Percentiles rank a stretch among this genome's conserved stretches.
phyloP scores from a whole-genome alignment of 1,284 basidiomycete species.

The Apiotrichum gracile region DNA sequence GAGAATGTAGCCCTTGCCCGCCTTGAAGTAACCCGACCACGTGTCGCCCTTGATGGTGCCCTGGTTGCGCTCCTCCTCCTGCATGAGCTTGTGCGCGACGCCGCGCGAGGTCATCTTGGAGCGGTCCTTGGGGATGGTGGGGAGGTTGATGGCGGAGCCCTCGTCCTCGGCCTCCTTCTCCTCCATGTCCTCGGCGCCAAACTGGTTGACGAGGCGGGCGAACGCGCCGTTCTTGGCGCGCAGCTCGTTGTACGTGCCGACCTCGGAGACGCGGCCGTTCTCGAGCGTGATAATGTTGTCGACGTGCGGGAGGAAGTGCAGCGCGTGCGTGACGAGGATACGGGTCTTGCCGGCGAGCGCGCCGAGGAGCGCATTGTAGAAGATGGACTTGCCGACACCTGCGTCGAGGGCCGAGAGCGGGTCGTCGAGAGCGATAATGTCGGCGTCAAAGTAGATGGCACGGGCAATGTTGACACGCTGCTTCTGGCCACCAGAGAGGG shows the following conservation, averaged over 20 bases:
- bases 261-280: constrained; percentile 68
- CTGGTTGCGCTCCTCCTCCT: constrained; percentile 46
- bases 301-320: constrained; percentile 48
- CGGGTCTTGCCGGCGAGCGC: constrained; percentile 64
- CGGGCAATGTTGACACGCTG: constrained; percentile 61
- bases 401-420: constrained; percentile 73
- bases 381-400: constrained; percentile 76
- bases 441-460: constrained; percentile 75
- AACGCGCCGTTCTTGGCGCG: constrained; percentile 61
- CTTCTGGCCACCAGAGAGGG: constrained; percentile 44
- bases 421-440: constrained; percentile 81
- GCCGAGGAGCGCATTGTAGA: constrained; percentile 72
- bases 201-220: constrained; percentile 62
- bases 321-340: constrained; percentile 56
- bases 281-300: constrained; percentile 51
- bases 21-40: constrained; percentile 49
- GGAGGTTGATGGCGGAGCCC: constrained; percentile 37
- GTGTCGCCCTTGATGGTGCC: constrained; percentile 41
- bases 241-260: constrained; percentile 66
- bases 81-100: constrained; percentile 46
- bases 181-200: constrained; percentile 54
- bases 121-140: constrained; percentile 17
- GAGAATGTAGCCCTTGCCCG: constrained; percentile 49
- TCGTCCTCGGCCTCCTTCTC: constrained; percentile 45
- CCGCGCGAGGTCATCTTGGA: constrained; percentile 39